Conservation (phyloP, 768 basidiomycete species). For the Sutorius australiensis region DNA sequence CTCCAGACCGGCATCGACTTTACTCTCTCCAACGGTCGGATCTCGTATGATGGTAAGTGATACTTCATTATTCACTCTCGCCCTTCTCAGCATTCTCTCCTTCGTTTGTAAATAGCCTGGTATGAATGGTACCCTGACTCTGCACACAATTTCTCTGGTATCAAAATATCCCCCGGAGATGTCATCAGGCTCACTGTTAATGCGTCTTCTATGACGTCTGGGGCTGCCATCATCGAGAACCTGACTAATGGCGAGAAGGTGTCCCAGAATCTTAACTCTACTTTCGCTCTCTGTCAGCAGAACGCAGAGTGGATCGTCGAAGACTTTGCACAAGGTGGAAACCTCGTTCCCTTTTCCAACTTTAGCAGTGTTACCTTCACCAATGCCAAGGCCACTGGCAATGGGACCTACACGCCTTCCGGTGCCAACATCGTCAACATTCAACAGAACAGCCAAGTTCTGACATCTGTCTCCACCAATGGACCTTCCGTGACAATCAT, state of each 20-base stretch:
- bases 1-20: constrained; percentile 7
- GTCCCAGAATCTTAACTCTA: neutral
- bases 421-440: constrained; percentile 1
- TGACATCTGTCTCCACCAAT: neutral
- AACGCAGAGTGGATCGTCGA: constrained; percentile 12
- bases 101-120: constrained; percentile 2
- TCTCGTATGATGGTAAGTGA: constrained; percentile 1
- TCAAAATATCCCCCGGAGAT: constrained; percentile 2
- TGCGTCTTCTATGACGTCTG: neutral
- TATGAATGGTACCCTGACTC: constrained; percentile 3
- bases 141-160: neutral
- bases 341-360: neutral
- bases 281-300: neutral
- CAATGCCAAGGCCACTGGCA: constrained; percentile 1
- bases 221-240: constrained; percentile 7
- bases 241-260: neutral
- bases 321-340: neutral
- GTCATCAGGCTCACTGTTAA: neutral
- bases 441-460: neutral
- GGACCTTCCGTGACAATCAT: neutral
- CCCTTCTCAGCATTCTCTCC: neutral
- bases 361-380: constrained; percentile 8
- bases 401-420: neutral
- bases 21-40: neutral
- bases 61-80: too few relatives aligned